Evolutionary conservation across 1,139 yeast genomes (phyloP), one percentile per base, ranked within the genome.

Genomic region (Dujonia santamariae): DNA sequence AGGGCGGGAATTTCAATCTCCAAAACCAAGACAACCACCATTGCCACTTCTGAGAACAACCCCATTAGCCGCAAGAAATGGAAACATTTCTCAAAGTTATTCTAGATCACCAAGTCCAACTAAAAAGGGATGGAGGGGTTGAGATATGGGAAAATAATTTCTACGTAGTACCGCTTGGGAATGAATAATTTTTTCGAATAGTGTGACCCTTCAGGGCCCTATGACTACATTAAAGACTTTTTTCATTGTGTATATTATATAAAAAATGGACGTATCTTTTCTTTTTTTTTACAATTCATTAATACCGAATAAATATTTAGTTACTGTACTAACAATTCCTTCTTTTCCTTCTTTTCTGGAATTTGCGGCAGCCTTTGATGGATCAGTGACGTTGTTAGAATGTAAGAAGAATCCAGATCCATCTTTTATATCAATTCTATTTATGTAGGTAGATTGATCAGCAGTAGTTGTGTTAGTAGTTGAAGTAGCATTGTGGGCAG

Each of bases 291-390:
- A 64, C 43, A 67, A 56, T 41, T 69, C 75, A 48, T 68, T 65
- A 46, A 68, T 68, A 7, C 75, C 75, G 52, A 69, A 69, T 21
- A 69, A 50, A 42, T 56, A 66, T 44, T 59, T 65, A 28, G 66
- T 47, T 12, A 63, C 44, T 11, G 60, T 53, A 14, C 67, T 70
- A 37, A 59, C 37, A 13, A 64, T 36, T 1, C 72, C 67, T 40
- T 66, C 49, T 30, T 65, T 63, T 35, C 59, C 60, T 25, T 48
- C 50, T 19, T 48, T 49, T 26, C 36, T 38, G 24, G 51, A 45
- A 28, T 54, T 54, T 12, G 41, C 37, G 19, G 45, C 46, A 5
- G 56, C 40, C 20, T 47, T 51, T 15, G 42, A 32, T n/a, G 44
- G 47, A 12, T 49, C 54, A 21, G 50, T 50, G 19, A 44, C 35